Evolutionary conservation across 257 asterid genomes (phyloP).

Genomic region (Echium plantagineum): DNA sequence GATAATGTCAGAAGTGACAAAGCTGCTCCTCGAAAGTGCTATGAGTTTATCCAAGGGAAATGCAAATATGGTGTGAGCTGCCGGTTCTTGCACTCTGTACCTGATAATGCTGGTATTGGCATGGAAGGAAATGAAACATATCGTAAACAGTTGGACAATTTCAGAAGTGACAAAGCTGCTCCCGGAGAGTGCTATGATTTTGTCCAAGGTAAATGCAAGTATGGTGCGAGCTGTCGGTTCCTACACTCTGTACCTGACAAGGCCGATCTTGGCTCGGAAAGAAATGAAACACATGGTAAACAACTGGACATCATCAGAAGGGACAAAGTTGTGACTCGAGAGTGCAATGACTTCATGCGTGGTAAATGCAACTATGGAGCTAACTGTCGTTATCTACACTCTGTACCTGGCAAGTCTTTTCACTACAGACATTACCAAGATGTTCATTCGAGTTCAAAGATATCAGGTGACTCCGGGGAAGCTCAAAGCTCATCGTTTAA

Average conservation of each 20-base stretch:
- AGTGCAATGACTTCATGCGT: conserved; percentile 54
- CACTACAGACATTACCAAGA: background rate
- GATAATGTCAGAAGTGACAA: conserved; percentile 16
- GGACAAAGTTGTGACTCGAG: conserved; percentile 34
- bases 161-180: conserved; percentile 25
- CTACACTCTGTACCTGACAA: conserved; percentile 21
- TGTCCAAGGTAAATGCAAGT: conserved; percentile 67
- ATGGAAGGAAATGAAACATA: too few relatives aligned
- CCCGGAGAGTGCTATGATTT: conserved; percentile 51
- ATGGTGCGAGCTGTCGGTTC: conserved; percentile 70
- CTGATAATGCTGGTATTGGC: background rate
- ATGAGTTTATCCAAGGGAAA: conserved; percentile 55
- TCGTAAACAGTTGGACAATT: too few relatives aligned
- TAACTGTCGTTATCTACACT: conserved; percentile 58
- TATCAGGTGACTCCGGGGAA: background rate
- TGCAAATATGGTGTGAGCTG: conserved; percentile 78
- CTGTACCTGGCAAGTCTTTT: background rate
- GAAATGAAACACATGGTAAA: background rate
- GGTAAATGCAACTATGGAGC: conserved; percentile 87
- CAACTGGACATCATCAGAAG: conserved; percentile 12
- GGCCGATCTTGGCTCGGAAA: too few relatives aligned
- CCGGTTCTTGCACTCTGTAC: conserved; percentile 41
- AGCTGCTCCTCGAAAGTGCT: conserved; percentile 41
- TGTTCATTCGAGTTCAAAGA: background rate
- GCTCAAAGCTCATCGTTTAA: background rate